Base-by-base conservation (phyloP, 352 stramenopile species). In the Plasmopara muralis region DNA sequence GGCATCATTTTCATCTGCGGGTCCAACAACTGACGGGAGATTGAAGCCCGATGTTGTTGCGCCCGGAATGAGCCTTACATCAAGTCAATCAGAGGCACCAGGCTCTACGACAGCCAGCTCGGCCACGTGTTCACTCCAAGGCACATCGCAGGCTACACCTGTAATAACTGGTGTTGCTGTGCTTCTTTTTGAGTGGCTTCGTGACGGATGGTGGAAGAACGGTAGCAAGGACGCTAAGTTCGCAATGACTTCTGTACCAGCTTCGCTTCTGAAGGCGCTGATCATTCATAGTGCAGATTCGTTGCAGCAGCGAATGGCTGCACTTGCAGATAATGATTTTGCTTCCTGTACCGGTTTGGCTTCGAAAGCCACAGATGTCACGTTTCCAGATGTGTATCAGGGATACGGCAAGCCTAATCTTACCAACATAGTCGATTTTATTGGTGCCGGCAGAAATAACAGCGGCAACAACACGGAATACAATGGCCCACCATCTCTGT, bases 21-120 rank as follows among this genome's bases (percentile, higher is more conserved):
- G 87, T 0, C 85, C 85, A 1, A 95, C 87, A 2, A 74, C 67
- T 0, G 85, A 96, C 59, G 75, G 76, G 6, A 72, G 87, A 18
- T 63, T 95, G 40, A 96, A 96, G 59, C 87, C 87, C 10, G 87
- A 96, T 20, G 65, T 96, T 14, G 74, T 95, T 6, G 84, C 81
- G 2, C 87, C 87, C 0, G 87, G 87, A 12, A 91, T 93, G 72
- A 70, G 75, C 18, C 57, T 95, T 9, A 70, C 74, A 13, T 95
- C 85, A 18, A 87, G 83, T 44, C 70, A 80, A 43, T 90, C 83
- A 8, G 63, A 77, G 43, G 55, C 65, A 9, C 70, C 74, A 9
- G 78, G 76, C 8, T 79, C 72, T 14, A 80, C 70, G 7, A 64
- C 47, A 39, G 79, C 85, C 48, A 83, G 75, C 0, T 62, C 59